Base-by-base conservation (phyloP, 2,329 filamentous ascomycete genomes). In the Leptographium radiaticola region DNA sequence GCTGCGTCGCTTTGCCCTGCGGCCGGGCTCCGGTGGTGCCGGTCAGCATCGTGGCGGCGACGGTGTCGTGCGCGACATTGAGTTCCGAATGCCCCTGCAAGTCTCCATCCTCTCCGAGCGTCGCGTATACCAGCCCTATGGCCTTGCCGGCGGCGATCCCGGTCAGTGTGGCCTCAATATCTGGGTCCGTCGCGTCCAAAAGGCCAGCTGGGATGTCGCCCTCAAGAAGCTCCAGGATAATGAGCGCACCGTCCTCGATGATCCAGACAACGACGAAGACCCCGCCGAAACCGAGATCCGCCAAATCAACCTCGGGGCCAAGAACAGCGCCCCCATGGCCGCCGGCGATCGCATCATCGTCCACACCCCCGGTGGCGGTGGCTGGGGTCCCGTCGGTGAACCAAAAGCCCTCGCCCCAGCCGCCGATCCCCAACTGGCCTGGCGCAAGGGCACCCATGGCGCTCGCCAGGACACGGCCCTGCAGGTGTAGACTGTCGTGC, bases 81-180 rank as follows among this genome's bases (percentile, higher is more conserved):
- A 93, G 67, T 90, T 90, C 66, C 75, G 86, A 2, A 81, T 86
- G 44, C 84, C 86, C 0, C 77, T 93, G 6, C 84, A 89, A 65
- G 86, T 87, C 15, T 86, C 81, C 44, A 53, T 53, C 30, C 51
- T 53, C 20, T 86, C 81, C 7, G 88, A 95, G 66, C 67, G 89
- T 18, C 71, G 89, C 34, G 86, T 91, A 0, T 83, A 86, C 58
- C 75, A 80, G 52, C 89, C 89, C 1, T 95, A 90, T 60, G 90
- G 91, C 0, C 75, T 96, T 56, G 83, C 82, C 25, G 91, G 91
- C 0, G 91, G 91, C 4, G 84, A 83, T 54, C 85, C 91, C 57
- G 91, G 82, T 0, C 70, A 80, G 60, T 84, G 86, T 51, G 91
- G 91, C 0, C 70, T 90, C 57, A 97, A 97, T 61, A 72, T 94